Conservation (phyloP, 192 early-diverging fungal genomes). For the Gonapodya prolifera region DNA sequence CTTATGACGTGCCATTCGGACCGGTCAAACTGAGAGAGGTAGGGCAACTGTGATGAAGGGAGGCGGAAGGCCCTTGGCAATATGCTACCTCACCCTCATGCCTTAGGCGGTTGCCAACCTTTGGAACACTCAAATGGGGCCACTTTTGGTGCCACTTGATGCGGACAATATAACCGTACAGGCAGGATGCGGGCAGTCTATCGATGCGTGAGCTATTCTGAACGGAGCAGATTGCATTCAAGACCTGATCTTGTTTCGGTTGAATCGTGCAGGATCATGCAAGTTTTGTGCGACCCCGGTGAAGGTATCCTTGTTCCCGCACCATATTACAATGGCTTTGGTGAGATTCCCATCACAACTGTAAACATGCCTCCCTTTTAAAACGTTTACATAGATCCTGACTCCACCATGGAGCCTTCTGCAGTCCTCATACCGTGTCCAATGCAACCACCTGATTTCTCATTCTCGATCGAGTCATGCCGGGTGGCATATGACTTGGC, state of each 20-base stretch:
- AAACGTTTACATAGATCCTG: background rate
- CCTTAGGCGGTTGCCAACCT: background rate
- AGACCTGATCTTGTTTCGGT: background rate
- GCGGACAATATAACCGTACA: background rate
- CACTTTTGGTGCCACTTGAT: background rate
- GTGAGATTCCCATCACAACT: background rate
- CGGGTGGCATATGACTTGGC: background rate
- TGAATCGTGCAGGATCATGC: background rate
- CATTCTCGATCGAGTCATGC: background rate
- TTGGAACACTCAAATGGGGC: background rate
- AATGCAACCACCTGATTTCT: background rate
- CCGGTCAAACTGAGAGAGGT: background rate
- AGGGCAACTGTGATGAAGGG: no score
- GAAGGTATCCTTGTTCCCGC: background rate
- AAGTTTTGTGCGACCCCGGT: background rate
- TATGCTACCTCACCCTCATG: no score
- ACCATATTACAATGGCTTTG: background rate
- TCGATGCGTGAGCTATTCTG: background rate
- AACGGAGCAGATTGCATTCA: background rate
- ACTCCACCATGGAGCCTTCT: background rate
- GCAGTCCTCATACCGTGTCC: background rate
- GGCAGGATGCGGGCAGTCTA: background rate
- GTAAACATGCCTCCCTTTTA: background rate
- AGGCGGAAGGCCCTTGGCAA: no score
- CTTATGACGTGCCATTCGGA: background rate